phyloP scores from a whole-genome alignment of 2,329 filamentous ascomycete species.

The Fonsecaea monophora region DNA sequence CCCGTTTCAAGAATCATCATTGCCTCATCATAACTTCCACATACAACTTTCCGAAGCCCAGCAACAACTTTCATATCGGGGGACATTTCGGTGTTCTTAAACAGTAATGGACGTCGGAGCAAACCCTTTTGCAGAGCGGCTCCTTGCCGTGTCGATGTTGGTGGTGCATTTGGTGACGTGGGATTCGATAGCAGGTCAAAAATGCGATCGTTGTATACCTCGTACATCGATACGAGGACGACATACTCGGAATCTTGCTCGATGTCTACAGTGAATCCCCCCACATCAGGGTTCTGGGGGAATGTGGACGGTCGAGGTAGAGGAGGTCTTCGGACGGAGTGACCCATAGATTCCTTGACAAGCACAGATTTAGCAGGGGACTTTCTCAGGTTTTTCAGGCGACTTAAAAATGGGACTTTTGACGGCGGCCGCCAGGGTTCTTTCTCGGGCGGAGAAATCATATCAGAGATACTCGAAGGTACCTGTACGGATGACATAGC shows the following conservation, averaged over 20 bases:
- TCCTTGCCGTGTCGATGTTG: conserved; percentile 50
- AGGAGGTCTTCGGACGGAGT: conserved; percentile 65
- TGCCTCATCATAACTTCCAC: conserved; percentile 80
- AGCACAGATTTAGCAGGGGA: conserved; percentile 43
- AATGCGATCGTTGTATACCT: conserved; percentile 98
- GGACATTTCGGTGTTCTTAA: conserved; percentile 88
- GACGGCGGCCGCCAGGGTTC: conserved; percentile 35
- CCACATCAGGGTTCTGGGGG: conserved; percentile 76
- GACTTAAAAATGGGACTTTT: conserved; percentile 45
- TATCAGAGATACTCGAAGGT: conserved; percentile 18
- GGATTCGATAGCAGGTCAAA: conserved; percentile 81
- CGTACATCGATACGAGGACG: conserved; percentile 95
- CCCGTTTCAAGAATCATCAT: conserved; percentile 89
- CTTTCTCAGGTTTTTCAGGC: conserved; percentile 39
- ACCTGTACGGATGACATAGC: conserved; percentile 14
- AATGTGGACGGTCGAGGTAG: conserved; percentile 73
- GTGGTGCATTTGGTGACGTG: conserved; percentile 49
- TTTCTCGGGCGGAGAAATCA: conserved; percentile 22
- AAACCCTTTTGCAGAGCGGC: conserved; percentile 67
- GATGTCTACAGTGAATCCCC: conserved; percentile 69
- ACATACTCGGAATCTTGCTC: conserved; percentile 79
- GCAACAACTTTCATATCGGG: conserved; percentile 94
- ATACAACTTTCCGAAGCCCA: conserved; percentile 88
- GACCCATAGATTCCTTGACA: conserved; percentile 59
- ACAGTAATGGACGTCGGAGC: conserved; percentile 80